A percentile compares a stretch with the other conserved stretches of the same genome.
These are phyloP conservation scores for Botrytis deweyae DNA, from an alignment of 2,329 filamentous ascomycete species.

Conservation along the genomic window DNA sequence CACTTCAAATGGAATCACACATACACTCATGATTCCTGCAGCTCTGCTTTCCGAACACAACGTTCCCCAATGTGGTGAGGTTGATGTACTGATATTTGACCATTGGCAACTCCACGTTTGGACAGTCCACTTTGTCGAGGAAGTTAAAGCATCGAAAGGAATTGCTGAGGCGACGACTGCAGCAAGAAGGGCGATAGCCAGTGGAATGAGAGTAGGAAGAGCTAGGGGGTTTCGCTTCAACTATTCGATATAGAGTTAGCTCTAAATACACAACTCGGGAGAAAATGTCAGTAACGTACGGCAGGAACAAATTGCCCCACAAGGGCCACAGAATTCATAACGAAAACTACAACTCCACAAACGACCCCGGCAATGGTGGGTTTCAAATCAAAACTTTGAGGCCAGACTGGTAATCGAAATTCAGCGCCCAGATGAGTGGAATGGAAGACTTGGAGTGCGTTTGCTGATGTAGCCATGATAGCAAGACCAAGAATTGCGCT, in stretches of 20 bases:
- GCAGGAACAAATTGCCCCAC: constrained; percentile 48
- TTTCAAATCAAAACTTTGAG: constrained; percentile 54
- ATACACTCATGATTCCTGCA: constrained; percentile 53
- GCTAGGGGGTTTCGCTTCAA: constrained; percentile 32
- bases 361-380: constrained; percentile 56
- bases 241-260: not conserved
- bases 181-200: constrained; percentile 46
- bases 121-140: constrained; percentile 52
- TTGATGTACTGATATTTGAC: constrained; percentile 52
- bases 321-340: constrained; percentile 51
- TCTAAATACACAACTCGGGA: not conserved
- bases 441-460: constrained; percentile 56
- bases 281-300: constrained; percentile 45
- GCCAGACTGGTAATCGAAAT: constrained; percentile 57
- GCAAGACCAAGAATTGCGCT: constrained; percentile 52
- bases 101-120: constrained; percentile 65
- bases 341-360: constrained; percentile 50
- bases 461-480: constrained; percentile 54
- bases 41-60: constrained; percentile 58
- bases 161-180: constrained; percentile 55
- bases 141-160: constrained; percentile 58
- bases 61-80: constrained; percentile 54
- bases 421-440: constrained; percentile 50
- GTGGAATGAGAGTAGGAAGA: constrained; percentile 40
- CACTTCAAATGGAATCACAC: constrained; percentile 58